These are phyloP conservation scores for Aureobasidium sp. DNA, from an alignment of 2,329 filamentous ascomycete genomes.

Conservation along the genomic window DNA sequence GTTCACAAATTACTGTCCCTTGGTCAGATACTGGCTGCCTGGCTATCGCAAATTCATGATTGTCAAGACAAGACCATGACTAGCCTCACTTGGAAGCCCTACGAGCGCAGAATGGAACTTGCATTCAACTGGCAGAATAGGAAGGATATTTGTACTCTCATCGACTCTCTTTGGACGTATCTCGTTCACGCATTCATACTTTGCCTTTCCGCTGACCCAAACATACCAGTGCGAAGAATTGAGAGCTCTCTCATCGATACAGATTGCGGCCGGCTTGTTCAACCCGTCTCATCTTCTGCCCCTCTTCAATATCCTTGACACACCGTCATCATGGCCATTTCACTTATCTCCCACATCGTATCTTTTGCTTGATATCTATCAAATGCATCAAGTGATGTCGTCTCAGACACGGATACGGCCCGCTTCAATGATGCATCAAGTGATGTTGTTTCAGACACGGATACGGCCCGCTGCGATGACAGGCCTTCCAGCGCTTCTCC, in stretches of 20 bases:
- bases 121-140: no score
- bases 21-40: background rate
- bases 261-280: background rate
- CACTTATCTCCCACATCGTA: slow-evolving; percentile 5
- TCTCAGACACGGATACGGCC: background rate
- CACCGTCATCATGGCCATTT: background rate
- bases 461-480: background rate
- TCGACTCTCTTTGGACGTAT: background rate
- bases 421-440: no score
- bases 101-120: no score
- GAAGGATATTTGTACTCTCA: no score
- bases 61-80: no score
- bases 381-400: background rate
- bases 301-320: background rate
- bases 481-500: background rate
- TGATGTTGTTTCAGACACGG: background rate
- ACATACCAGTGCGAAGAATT: no score
- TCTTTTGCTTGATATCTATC: slow-evolving; percentile 3
- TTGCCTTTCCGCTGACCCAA: background rate
- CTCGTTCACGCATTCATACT: background rate
- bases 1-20: no score
- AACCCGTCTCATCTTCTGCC: background rate
- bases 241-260: background rate
- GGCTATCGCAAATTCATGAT: background rate
- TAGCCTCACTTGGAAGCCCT: no score